Percentiles rank a stretch among this genome's conserved stretches.
phyloP scores from a whole-genome alignment of 257 asterid species.

The Buddleja alternifolia region DNA sequence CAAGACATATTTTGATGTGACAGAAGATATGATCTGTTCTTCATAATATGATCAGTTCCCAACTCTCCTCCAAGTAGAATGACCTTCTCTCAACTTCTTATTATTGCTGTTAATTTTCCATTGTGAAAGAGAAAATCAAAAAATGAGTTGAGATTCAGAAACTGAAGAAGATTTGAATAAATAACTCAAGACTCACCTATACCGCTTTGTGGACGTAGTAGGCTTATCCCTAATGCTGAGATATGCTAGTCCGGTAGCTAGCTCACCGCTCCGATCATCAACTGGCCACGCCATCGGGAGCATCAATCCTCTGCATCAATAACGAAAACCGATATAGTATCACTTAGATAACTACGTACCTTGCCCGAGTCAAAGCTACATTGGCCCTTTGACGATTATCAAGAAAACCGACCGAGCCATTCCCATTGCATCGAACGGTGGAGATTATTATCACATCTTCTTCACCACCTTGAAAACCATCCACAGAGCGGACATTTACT shows the following conservation, averaged over 20 bases:
- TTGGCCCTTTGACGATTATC: conserved; percentile 60
- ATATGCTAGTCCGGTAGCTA: conserved; percentile 39
- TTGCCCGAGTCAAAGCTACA: conserved; percentile 79
- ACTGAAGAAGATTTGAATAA: too few species aligned
- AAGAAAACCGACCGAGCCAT: conserved; percentile 74
- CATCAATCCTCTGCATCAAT: conserved; percentile 26
- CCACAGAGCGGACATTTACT: conserved; percentile 70
- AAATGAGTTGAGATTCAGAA: too few species aligned
- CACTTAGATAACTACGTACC: conserved; percentile 40
- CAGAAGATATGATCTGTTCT: too few species aligned
- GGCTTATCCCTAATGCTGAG: conserved; percentile 31
- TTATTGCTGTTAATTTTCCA: too few species aligned
- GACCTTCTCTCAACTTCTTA: too few species aligned
- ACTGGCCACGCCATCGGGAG: conserved; percentile 43
- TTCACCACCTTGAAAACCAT: conserved; percentile 93
- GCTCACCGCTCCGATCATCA: conserved; percentile 22
- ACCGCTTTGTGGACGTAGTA: too few species aligned
- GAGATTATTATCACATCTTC: conserved; percentile 77
- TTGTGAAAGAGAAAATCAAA: too few species aligned
- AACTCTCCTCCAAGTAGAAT: too few species aligned
- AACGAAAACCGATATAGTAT: not conserved
- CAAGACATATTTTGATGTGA: too few species aligned
- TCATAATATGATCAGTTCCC: too few species aligned
- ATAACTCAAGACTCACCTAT: too few species aligned
- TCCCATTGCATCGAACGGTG: conserved; percentile 66